Evolutionary conservation across 768 basidiomycete genomes (phyloP).

Genomic region (Mycena vulgaris): DNA sequence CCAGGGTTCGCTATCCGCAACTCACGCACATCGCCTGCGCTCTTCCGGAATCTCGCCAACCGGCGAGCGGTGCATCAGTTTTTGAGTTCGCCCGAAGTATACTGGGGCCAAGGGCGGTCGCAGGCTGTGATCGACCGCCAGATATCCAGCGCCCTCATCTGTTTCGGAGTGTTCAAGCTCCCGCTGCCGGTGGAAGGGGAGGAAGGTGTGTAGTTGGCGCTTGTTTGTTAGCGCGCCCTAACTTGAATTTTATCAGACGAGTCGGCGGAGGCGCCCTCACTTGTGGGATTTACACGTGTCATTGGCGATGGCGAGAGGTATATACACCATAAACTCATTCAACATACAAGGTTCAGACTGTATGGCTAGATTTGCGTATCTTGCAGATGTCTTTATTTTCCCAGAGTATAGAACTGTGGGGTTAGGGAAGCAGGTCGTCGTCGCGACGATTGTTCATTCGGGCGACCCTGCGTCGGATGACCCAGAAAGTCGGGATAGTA

Average conservation of each 20-base stretch:
- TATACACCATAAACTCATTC: too few species aligned
- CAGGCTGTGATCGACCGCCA: slow-evolving; percentile 25
- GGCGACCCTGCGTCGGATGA: slow-evolving; percentile 12
- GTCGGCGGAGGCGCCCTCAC: background rate
- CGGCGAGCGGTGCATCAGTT: slow-evolving; percentile 5
- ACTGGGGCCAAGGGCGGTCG: slow-evolving; percentile 20
- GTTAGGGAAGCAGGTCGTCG: background rate
- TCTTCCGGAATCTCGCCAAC: slow-evolving; percentile 20
- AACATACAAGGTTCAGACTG: too few species aligned
- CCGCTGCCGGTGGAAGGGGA: slow-evolving; percentile 2
- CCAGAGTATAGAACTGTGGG: slow-evolving; percentile 14
- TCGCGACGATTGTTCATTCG: background rate
- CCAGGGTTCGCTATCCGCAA: slow-evolving; percentile 23
- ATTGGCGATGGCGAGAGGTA: slow-evolving; percentile 25
- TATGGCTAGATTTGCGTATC: slow-evolving; percentile 24
- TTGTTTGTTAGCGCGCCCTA: too few species aligned
- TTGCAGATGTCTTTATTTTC: slow-evolving; percentile 18
- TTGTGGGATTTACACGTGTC: slow-evolving; percentile 21
- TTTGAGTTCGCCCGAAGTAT: slow-evolving; percentile 7
- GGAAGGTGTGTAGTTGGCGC: background rate
- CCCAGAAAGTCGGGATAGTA: slow-evolving; percentile 19
- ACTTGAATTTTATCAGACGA: too few species aligned
- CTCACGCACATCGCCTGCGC: slow-evolving; percentile 17
- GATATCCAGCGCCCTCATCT: slow-evolving; percentile 7
- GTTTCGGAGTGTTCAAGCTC: slow-evolving; percentile 20